A percentile compares a stretch with the other conserved stretches of the same genome.
Evolutionary conservation across 345 rosid species (phyloP).

Genomic region (Brassica juncea): DNA sequence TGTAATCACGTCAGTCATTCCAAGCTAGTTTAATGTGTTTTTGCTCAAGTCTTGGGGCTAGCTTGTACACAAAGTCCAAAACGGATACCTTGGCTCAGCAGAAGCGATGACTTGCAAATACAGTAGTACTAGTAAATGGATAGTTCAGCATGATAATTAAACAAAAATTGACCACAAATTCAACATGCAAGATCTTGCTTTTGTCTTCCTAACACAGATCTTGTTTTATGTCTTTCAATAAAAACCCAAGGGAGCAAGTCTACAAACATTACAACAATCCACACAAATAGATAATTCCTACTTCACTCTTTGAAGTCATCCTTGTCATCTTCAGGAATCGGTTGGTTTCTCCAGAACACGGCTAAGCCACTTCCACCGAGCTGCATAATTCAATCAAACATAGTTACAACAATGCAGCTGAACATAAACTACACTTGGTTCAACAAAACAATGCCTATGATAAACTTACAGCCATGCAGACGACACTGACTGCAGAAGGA

Average conservation of each 20-base stretch:
- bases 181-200: constrained; percentile 13
- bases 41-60: neutral
- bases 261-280: constrained; percentile 32
- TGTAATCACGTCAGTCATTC: neutral
- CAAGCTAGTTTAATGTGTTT: neutral
- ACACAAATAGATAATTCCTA: neutral
- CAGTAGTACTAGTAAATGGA: neutral
- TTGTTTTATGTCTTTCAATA: constrained; percentile 4
- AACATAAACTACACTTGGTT: neutral
- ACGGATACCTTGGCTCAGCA: neutral
- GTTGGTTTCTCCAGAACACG: constrained; percentile 87
- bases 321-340: constrained; percentile 72
- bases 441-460: neutral
- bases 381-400: constrained; percentile 40
- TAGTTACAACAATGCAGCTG: neutral
- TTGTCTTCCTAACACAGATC: constrained; percentile 14
- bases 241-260: neutral
- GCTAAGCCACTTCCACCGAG: constrained; percentile 98
- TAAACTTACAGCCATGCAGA: constrained; percentile 88
- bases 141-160: neutral
- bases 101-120: neutral
- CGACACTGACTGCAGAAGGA: constrained; percentile 98
- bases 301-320: constrained; percentile 78
- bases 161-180: neutral
- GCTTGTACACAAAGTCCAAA: neutral